These are phyloP conservation scores for Aspergillus tanneri DNA, from an alignment of 2,329 filamentous ascomycete genomes.

Conservation along the genomic window DNA sequence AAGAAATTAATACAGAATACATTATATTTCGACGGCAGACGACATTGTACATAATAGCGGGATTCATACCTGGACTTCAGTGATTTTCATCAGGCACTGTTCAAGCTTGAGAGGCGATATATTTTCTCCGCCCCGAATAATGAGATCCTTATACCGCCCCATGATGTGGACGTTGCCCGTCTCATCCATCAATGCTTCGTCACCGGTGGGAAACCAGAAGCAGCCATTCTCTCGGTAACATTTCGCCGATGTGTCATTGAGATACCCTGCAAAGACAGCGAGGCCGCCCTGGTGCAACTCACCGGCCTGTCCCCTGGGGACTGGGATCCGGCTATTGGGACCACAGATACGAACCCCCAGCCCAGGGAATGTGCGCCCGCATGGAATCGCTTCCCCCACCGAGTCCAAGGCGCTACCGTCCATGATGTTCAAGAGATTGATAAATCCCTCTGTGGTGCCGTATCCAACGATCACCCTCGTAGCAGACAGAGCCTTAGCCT, in stretches of 20 bases:
- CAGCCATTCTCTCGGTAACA: slow-evolving; percentile 3
- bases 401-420: too few species aligned
- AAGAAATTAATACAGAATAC: too few species aligned
- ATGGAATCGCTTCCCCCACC: too few species aligned
- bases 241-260: neutral
- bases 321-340: neutral
- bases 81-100: neutral
- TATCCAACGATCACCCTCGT: slow-evolving; percentile 2
- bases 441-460: slow-evolving; percentile 8
- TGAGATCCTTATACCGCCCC: slow-evolving; percentile 8
- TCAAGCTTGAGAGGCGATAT: slow-evolving; percentile 8
- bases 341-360: slow-evolving; percentile 6
- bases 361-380: too few species aligned
- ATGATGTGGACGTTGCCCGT: slow-evolving; percentile 3
- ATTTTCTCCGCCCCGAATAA: slow-evolving; percentile 11
- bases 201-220: slow-evolving; percentile 4
- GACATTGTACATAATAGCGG: too few species aligned
- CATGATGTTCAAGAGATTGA: neutral
- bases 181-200: slow-evolving; percentile 4
- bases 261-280: slow-evolving; percentile 5
- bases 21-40: too few species aligned
- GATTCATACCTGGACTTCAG: slow-evolving; percentile 1
- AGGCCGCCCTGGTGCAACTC: slow-evolving; percentile 8
- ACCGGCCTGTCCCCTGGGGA: neutral
- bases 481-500: neutral